These are phyloP conservation scores for Solanum chacoense DNA, from an alignment of 305 asterid genomes.

Conservation along the genomic window DNA sequence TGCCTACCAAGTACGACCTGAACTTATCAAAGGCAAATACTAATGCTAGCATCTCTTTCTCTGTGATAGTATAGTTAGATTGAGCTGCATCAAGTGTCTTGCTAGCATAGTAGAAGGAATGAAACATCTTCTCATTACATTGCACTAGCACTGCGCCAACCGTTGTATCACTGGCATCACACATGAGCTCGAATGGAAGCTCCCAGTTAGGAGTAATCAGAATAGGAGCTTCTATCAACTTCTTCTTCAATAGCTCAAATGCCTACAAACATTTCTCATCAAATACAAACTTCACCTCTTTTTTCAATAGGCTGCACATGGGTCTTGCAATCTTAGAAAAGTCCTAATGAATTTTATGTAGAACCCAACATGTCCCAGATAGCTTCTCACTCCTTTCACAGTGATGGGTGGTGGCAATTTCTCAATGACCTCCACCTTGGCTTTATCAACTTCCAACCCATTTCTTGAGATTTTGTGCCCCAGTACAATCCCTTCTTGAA, in stretches of 20 bases:
- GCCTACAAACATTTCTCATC: neutral
- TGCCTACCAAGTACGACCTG: neutral
- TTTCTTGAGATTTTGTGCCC: neutral
- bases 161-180: neutral
- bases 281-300: neutral
- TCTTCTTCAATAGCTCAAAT: neutral
- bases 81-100: neutral
- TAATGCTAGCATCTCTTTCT: neutral
- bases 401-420: neutral
- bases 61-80: neutral
- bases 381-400: neutral
- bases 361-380: neutral
- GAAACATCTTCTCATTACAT: neutral
- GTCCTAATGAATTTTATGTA: neutral
- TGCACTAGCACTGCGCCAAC: neutral
- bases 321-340: neutral
- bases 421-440: neutral
- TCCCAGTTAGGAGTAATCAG: neutral
- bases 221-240: neutral
- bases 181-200: neutral
- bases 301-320: neutral
- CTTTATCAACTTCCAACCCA: neutral
- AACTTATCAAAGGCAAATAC: neutral
- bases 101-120: neutral
- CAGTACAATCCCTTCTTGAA: neutral